Evolutionary conservation across 371 early-diverging fungal genomes (phyloP).

Genomic region (Sporodiniella umbellata): DNA sequence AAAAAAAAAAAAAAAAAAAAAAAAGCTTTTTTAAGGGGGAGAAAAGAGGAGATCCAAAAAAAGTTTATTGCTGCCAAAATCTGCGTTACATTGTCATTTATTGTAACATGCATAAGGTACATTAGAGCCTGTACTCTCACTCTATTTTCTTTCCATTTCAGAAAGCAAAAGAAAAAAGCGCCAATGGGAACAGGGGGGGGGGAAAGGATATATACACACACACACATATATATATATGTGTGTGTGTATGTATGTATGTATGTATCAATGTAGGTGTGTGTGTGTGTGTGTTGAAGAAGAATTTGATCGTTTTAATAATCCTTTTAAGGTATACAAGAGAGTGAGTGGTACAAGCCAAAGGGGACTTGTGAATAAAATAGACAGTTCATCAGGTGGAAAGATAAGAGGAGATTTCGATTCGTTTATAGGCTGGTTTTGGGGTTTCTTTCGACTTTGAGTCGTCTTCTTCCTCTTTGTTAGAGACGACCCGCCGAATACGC

Average conservation of each 20-base stretch:
- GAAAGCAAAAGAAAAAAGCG: not conserved
- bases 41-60: not conserved
- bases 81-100: constrained; percentile 1
- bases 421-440: constrained; percentile 10
- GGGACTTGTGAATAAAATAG: not conserved
- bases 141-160: not conserved
- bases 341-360: not conserved
- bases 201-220: not conserved
- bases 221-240: too few species aligned
- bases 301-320: not conserved
- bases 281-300: not conserved
- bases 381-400: constrained; percentile 4
- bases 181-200: too few species aligned
- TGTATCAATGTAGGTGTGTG: too few species aligned
- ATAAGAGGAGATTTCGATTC: constrained; percentile 21
- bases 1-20: constrained; percentile 8
- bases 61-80: constrained; percentile 1
- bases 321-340: not conserved
- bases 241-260: too few species aligned
- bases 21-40: constrained; percentile 2
- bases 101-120: too few species aligned
- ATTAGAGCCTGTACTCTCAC: not conserved
- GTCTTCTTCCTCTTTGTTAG: constrained; percentile 6
- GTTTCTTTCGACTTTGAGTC: not conserved
- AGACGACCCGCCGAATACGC: constrained; percentile 13